These are phyloP conservation scores for Aspergillus nidulans DNA, from an alignment of 495 filamentous ascomycete species.

Conservation along the genomic window DNA sequence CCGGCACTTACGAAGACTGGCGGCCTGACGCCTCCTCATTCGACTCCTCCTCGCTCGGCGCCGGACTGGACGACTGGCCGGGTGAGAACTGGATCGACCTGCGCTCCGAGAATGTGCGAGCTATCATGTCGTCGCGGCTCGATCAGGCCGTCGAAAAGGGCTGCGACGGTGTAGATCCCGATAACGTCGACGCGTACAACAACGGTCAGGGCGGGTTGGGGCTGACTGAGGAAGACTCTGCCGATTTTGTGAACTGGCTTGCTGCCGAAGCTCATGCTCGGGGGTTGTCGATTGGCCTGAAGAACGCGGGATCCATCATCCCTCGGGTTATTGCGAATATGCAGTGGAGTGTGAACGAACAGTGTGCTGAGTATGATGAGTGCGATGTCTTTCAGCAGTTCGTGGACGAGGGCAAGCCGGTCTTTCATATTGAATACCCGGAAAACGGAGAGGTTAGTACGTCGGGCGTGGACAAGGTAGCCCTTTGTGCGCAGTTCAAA, in stretches of 20 bases:
- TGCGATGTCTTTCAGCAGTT: conserved; percentile 56
- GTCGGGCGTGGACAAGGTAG: conserved; percentile 18
- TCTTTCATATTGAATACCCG: conserved; percentile 72
- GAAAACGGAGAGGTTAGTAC: conserved; percentile 30
- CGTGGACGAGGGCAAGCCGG: conserved; percentile 55
- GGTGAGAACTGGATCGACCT: conserved; percentile 65
- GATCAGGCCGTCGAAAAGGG: conserved; percentile 54
- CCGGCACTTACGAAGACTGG: conserved; percentile 59
- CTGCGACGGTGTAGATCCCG: conserved; percentile 68
- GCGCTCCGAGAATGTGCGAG: conserved; percentile 46
- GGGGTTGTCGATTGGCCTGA: conserved; percentile 56
- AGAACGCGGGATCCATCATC: conserved; percentile 62
- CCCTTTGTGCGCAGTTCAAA: conserved; percentile 30
- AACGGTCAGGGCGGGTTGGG: conserved; percentile 49
- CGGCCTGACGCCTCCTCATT: conserved; percentile 55
- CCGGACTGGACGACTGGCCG: conserved; percentile 56
- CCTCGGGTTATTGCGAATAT: conserved; percentile 49
- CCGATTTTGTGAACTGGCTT: conserved; percentile 57
- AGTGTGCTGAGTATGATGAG: conserved; percentile 59
- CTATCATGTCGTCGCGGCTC: conserved; percentile 56
- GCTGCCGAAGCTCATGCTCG: conserved; percentile 45
- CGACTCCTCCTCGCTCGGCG: conserved; percentile 45
- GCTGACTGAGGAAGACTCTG: conserved; percentile 50
- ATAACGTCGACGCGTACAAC: conserved; percentile 66
- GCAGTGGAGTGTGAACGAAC: conserved; percentile 69